Conservation (phyloP, 441 rosid genomes). For the Populus tomentosa region DNA sequence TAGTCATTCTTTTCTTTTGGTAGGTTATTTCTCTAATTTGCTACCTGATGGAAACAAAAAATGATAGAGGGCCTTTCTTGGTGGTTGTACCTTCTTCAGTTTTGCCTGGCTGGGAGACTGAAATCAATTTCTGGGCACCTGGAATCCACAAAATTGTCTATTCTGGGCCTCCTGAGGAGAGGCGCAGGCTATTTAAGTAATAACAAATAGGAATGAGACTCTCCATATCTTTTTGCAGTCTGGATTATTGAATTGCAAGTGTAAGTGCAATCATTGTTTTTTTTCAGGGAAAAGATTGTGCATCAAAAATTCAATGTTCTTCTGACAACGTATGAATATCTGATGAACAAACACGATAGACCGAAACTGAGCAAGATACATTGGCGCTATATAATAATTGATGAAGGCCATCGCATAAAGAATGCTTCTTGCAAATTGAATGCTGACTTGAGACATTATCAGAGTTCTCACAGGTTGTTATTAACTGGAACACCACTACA, state of each 20-base stretch:
- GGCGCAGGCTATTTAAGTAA: conserved; percentile 92
- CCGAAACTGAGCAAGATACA: conserved; percentile 84
- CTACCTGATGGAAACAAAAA: conserved; percentile 90
- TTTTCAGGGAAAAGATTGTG: conserved; percentile 81
- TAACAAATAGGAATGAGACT: conserved; percentile 12
- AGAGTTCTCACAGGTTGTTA: conserved; percentile 79
- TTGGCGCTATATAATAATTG: conserved; percentile 94
- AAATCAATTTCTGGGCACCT: conserved; percentile 91
- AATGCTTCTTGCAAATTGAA: conserved; percentile 98
- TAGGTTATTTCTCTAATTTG: conserved; percentile 92
- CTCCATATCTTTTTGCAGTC: conserved; percentile 11
- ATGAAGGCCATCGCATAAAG: conserved; percentile 97
- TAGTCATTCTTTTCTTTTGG: background rate
- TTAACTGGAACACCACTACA: conserved; percentile 94
- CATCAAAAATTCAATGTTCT: conserved; percentile 91
- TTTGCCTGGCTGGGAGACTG: conserved; percentile 90
- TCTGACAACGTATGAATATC: conserved; percentile 88
- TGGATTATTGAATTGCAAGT: background rate
- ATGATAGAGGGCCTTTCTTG: conserved; percentile 93
- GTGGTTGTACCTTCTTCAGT: conserved; percentile 99
- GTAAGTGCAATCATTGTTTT: conserved; percentile 20
- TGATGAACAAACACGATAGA: conserved; percentile 98
- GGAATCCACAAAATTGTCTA: conserved; percentile 68
- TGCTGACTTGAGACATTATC: conserved; percentile 91
- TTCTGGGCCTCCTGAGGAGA: conserved; percentile 90